Evolutionary conservation across 805 yeast species (phyloP).

Genomic region (Yarrowia sp.): DNA sequence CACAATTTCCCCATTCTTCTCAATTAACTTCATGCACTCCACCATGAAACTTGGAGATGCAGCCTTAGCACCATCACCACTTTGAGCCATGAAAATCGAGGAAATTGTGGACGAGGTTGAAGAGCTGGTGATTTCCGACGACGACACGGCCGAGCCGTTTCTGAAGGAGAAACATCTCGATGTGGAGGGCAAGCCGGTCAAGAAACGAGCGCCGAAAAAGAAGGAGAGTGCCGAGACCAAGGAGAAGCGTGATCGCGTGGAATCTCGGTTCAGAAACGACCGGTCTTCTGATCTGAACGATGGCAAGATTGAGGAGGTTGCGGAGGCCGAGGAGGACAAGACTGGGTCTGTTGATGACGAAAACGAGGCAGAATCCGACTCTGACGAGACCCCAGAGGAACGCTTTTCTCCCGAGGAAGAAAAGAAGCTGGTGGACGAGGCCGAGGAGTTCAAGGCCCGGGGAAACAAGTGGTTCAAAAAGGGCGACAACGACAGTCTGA

Average conservation of each 20-base stretch:
- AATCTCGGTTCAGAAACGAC: conserved; percentile 16
- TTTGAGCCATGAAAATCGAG: conserved; percentile 1
- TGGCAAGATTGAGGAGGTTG: conserved; percentile 4
- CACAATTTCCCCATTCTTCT: no score
- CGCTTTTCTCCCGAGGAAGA: conserved; percentile 43
- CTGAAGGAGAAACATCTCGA: conserved; percentile 34
- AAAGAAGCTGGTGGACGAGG: conserved; percentile 41
- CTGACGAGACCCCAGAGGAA: not conserved
- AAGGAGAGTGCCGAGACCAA: not conserved
- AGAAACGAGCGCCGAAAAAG: conserved; percentile 19
- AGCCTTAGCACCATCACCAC: not conserved
- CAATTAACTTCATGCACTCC: not conserved
- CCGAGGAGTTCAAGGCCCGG: conserved; percentile 54
- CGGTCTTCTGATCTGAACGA: not conserved
- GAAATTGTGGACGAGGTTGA: conserved; percentile 26
- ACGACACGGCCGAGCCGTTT: conserved; percentile 30
- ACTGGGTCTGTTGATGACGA: no score
- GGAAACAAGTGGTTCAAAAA: conserved; percentile 46
- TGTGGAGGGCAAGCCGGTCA: conserved; percentile 11
- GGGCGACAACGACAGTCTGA: conserved; percentile 15
- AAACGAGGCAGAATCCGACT: not conserved
- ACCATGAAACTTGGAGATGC: not conserved
- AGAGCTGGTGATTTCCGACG: conserved; percentile 20
- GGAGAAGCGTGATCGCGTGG: conserved; percentile 6
- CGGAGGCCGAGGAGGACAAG: not conserved